Percentiles rank a stretch among this genome's conserved stretches.
Evolutionary conservation across 805 yeast species (phyloP).

Genomic region (Danielia oregonensis): DNA sequence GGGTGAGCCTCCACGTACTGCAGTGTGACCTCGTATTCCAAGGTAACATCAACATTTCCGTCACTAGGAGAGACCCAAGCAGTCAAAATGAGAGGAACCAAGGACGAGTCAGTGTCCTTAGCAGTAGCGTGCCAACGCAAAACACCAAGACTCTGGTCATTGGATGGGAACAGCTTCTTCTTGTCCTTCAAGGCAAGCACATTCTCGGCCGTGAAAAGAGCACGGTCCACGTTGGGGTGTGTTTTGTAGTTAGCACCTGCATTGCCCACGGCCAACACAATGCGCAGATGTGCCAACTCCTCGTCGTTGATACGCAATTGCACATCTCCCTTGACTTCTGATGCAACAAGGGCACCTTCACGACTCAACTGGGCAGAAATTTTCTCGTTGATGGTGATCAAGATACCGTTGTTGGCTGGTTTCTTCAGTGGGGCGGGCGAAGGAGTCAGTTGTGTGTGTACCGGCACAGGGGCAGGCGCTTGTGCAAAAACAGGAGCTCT

Average conservation of each 20-base stretch:
- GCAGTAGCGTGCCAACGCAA: slow-evolving; percentile 86
- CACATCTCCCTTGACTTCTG: slow-evolving; percentile 87
- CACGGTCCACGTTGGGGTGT: slow-evolving; percentile 92
- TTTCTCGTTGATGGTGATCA: slow-evolving; percentile 73
- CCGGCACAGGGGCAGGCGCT: slow-evolving; percentile 9
- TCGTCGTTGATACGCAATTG: slow-evolving; percentile 82
- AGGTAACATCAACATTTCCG: slow-evolving; percentile 65
- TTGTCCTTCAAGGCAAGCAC: slow-evolving; percentile 74
- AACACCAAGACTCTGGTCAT: slow-evolving; percentile 87
- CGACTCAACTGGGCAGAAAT: slow-evolving; percentile 74
- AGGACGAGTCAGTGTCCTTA: slow-evolving; percentile 46
- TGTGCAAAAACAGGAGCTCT: slow-evolving; percentile 11
- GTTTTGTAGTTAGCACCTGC: slow-evolving; percentile 75
- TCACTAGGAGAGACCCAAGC: slow-evolving; percentile 78
- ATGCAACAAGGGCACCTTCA: slow-evolving; percentile 67
- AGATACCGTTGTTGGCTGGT: slow-evolving; percentile 66
- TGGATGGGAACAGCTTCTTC: slow-evolving; percentile 80
- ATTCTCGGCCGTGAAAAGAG: slow-evolving; percentile 52
- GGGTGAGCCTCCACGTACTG: slow-evolving; percentile 28
- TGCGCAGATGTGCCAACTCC: slow-evolving; percentile 62
- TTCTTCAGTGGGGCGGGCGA: slow-evolving; percentile 24
- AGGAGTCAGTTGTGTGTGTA: slow-evolving; percentile 19
- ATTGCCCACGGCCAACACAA: slow-evolving; percentile 50
- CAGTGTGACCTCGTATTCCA: slow-evolving; percentile 78
- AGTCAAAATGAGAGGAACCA: slow-evolving; percentile 65